These are phyloP conservation scores for Dendrobium nobile DNA, from an alignment of 106 monocot genomes.

Conservation along the genomic window DNA sequence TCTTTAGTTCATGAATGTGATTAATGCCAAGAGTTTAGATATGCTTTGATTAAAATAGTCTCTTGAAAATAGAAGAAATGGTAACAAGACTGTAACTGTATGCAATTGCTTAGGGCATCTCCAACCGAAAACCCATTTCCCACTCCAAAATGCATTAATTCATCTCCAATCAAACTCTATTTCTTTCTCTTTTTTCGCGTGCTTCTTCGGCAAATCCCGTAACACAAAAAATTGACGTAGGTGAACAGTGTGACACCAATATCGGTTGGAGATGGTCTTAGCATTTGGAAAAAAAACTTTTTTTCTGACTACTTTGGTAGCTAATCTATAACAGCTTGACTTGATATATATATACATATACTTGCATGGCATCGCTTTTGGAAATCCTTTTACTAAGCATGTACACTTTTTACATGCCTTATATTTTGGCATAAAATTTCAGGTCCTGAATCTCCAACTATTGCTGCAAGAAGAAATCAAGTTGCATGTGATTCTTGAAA, in stretches of 20 bases:
- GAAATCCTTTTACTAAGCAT: not conserved
- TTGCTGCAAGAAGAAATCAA: constrained; percentile 50
- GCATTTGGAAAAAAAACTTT: not conserved
- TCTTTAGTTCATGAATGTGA: not conserved
- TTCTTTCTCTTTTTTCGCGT: too few relatives aligned
- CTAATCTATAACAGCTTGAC: not conserved
- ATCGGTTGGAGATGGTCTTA: not conserved
- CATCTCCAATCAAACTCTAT: too few relatives aligned
- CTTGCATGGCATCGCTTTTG: not conserved
- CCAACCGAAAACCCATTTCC: too few relatives aligned
- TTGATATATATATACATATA: not conserved
- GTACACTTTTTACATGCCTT: not conserved
- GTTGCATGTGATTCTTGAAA: constrained; percentile 59
- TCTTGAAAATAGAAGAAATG: not conserved
- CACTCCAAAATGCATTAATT: too few relatives aligned
- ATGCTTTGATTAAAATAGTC: not conserved
- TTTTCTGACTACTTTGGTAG: not conserved
- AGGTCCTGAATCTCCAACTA: constrained; percentile 55
- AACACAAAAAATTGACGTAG: too few relatives aligned
- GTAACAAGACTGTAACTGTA: too few relatives aligned
- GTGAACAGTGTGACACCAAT: too few relatives aligned
- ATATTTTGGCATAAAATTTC: constrained; percentile 15
- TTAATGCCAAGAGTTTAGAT: not conserved
- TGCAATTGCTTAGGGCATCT: not conserved
- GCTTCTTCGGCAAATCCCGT: too few relatives aligned